Conservation (phyloP, 768 basidiomycete genomes). For the Termitomyces titanicus region DNA sequence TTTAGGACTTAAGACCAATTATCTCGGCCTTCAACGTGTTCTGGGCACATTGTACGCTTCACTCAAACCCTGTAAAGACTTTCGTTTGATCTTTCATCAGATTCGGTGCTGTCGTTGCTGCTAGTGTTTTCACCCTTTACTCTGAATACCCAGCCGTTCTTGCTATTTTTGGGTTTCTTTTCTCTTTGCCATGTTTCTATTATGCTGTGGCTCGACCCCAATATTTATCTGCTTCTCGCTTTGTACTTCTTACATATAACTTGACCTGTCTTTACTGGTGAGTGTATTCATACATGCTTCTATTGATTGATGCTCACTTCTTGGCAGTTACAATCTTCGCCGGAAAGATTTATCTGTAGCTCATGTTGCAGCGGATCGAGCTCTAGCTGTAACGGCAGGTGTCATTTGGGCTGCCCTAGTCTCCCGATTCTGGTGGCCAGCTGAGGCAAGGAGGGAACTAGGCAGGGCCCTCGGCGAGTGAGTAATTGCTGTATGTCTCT, state of each 20-base stretch:
- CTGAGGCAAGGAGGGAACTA: slow-evolving; percentile 87
- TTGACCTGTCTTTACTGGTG: slow-evolving; percentile 74
- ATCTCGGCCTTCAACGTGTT: slow-evolving; percentile 76
- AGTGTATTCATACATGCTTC: slow-evolving; percentile 17
- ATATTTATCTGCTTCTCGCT: slow-evolving; percentile 72
- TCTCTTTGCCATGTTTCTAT: slow-evolving; percentile 93
- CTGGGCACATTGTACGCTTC: slow-evolving; percentile 75
- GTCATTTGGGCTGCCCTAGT: slow-evolving; percentile 88
- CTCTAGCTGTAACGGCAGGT: slow-evolving; percentile 77
- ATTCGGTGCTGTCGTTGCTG: slow-evolving; percentile 75
- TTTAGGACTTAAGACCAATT: slow-evolving; percentile 64
- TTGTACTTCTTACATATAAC: slow-evolving; percentile 86
- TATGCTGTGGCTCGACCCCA: slow-evolving; percentile 77
- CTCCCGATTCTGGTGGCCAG: slow-evolving; percentile 93
- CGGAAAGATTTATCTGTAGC: slow-evolving; percentile 56
- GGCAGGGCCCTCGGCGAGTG: slow-evolving; percentile 85
- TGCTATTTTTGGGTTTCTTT: slow-evolving; percentile 82
- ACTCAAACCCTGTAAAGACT: not conserved
- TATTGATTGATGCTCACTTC: not conserved
- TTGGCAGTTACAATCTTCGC: slow-evolving; percentile 73
- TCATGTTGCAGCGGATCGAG: slow-evolving; percentile 73
- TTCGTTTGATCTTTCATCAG: slow-evolving; percentile 33
- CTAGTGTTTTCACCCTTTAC: slow-evolving; percentile 67
- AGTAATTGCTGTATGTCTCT: slow-evolving; percentile 1
- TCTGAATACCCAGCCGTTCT: slow-evolving; percentile 73